A percentile compares a stretch with the other conserved stretches of the same genome.
These are phyloP conservation scores for Ascodesmis nigricans DNA, from an alignment of 495 filamentous ascomycete species.

Conservation along the genomic window DNA sequence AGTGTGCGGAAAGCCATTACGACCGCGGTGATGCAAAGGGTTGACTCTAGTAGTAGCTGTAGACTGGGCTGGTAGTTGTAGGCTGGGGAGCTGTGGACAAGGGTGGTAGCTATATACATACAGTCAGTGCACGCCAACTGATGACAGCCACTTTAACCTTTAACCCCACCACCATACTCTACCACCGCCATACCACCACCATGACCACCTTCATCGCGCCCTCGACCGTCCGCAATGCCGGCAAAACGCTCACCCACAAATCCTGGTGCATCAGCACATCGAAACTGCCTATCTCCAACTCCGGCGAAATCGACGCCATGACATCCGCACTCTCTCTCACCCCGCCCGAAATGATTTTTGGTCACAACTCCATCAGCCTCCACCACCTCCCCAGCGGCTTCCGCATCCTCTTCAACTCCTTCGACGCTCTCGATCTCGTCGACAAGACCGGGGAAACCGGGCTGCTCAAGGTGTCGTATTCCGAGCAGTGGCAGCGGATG, in stretches of 20 bases:
- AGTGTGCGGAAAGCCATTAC: too few species aligned
- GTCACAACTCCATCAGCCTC: conserved; percentile 65
- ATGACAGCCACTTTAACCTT: too few species aligned
- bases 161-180: too few species aligned
- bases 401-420: conserved; percentile 59
- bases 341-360: conserved; percentile 96
- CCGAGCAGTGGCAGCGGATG: conserved; percentile 44
- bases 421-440: conserved; percentile 66
- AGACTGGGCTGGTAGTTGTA: too few species aligned
- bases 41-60: too few species aligned
- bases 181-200: too few species aligned
- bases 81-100: too few species aligned
- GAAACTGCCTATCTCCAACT: conserved; percentile 75
- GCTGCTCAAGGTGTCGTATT: conserved; percentile 87
- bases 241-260: conserved; percentile 11
- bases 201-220: conserved; percentile 1
- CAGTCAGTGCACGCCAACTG: too few species aligned
- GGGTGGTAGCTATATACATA: too few species aligned
- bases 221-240: conserved; percentile 1
- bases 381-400: conserved; percentile 47
- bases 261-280: conserved; percentile 29
- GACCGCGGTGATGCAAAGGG: too few species aligned
- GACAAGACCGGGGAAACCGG: conserved; percentile 67
- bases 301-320: conserved; percentile 75
- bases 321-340: conserved; percentile 54